Conservation (phyloP, 2,329 filamentous ascomycete genomes). For the Botryotinia calthae region DNA sequence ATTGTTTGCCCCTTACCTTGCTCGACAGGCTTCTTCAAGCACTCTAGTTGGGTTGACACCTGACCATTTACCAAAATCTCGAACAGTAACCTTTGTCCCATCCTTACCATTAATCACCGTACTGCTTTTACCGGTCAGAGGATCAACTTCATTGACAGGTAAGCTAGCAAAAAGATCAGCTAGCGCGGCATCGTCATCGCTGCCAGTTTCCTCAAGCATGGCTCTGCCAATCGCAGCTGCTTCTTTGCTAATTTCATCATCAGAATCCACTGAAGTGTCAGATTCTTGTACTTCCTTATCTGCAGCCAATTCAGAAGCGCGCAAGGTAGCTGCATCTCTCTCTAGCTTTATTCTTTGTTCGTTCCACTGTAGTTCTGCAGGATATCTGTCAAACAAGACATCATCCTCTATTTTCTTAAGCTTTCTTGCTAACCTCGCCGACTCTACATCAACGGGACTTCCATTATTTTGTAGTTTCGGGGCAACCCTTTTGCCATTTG, state of each 20-base stretch:
- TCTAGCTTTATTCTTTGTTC: constrained; percentile 57
- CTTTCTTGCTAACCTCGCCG: constrained; percentile 68
- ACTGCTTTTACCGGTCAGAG: constrained; percentile 54
- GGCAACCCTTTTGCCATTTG: constrained; percentile 21
- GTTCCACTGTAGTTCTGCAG: constrained; percentile 66
- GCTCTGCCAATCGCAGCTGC: constrained; percentile 59
- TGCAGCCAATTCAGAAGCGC: constrained; percentile 34
- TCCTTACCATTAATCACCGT: constrained; percentile 54
- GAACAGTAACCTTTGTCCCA: constrained; percentile 59
- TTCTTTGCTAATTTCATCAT: constrained; percentile 51
- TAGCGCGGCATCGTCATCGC: constrained; percentile 53
- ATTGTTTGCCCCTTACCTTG: constrained; percentile 52
- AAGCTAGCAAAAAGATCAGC: constrained; percentile 59
- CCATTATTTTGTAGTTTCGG: constrained; percentile 24
- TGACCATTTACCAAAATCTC: constrained; percentile 81
- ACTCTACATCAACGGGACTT: constrained; percentile 40
- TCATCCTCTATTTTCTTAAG: constrained; percentile 75
- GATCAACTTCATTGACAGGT: constrained; percentile 59
- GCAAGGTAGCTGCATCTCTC: constrained; percentile 55
- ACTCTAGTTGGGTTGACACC: constrained; percentile 74
- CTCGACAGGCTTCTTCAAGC: constrained; percentile 83
- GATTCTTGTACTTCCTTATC: constrained; percentile 31
- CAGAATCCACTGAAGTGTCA: constrained; percentile 41
- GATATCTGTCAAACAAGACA: constrained; percentile 66
- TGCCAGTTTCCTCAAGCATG: constrained; percentile 53